Evolutionary conservation across 805 yeast genomes (phyloP).

Genomic region (Suhomyces kilbournensis): DNA sequence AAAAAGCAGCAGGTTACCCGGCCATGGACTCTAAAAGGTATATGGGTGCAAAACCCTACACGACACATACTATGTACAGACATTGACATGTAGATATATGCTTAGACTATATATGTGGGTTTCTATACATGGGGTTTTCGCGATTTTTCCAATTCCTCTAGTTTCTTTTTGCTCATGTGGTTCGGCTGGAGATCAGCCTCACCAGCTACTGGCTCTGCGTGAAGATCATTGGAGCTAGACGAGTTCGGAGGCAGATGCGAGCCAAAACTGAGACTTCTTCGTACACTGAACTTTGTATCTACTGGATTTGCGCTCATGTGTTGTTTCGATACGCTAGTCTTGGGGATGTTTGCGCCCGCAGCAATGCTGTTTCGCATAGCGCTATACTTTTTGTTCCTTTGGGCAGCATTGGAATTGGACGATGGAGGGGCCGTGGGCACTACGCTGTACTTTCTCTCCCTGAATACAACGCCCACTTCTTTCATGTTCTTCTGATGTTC

Average conservation of each 20-base stretch:
- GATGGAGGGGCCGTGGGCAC: slow-evolving; percentile 72
- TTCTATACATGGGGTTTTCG: slow-evolving; percentile 20
- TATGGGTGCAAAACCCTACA: background rate
- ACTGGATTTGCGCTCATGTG: background rate
- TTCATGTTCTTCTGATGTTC: slow-evolving; percentile 58
- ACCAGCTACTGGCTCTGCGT: background rate
- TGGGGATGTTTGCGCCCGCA: background rate
- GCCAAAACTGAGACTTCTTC: slow-evolving; percentile 23
- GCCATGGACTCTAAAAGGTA: background rate
- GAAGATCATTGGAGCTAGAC: background rate
- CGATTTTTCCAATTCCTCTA: slow-evolving; percentile 28
- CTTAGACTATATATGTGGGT: background rate
- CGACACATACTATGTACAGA: background rate
- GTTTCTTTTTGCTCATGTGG: slow-evolving; percentile 20
- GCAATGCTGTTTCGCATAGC: background rate
- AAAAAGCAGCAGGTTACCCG: slow-evolving; percentile 6
- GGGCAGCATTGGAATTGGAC: slow-evolving; percentile 9
- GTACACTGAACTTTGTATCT: slow-evolving; percentile 18
- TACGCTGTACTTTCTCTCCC: slow-evolving; percentile 68
- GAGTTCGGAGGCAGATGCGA: slow-evolving; percentile 3
- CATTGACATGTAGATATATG: background rate
- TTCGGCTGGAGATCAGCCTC: background rate
- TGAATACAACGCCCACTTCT: slow-evolving; percentile 67
- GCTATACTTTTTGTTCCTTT: slow-evolving; percentile 4
- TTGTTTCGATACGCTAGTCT: background rate